Evolutionary conservation across 805 yeast genomes (phyloP), one percentile per base, ranked within the genome.

Genomic region (Sugiyamaella qingdaonensis): DNA sequence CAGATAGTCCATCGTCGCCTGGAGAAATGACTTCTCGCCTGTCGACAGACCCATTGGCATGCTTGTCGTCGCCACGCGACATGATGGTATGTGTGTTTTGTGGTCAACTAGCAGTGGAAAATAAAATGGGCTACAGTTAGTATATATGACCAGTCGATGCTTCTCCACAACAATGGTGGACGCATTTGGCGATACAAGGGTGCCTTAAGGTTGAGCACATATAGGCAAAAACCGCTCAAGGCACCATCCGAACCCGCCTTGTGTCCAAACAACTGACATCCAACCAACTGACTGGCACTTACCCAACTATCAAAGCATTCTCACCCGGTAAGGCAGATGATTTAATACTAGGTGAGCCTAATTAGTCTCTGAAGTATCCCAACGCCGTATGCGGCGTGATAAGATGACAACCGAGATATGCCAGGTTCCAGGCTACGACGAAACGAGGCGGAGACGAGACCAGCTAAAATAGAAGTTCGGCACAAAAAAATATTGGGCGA

Each of bases 1-100:
- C 62, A 13, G 56, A 46, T 1, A 56, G 36, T 11, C 61, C 61
- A 43, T 58, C 61, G 37, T 58, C 61, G 2, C 18, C 39, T n/a
- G 51, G 52, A 10, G 55, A 52, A 32, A 24, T 10, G 11, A 27
- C 31, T 9, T 11, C 39, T n/a, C 24, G 8, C 43, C 43, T 3
- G 21, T 39, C 43, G 11, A 4, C 19, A 5, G 43, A 16, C 24
- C 24, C 13, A 8, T 39, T 39, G 5, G 43, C 24, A 19, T 16
- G 43, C 24, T 39, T 19, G 3, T 39, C 43, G 43, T 39, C 43
- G 24, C 43, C 43, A 39, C 24, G 43, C 24, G 43, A 39, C 43
- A 39, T 39, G 16, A 16, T 34, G 16, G 29, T 24, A 24, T 24
- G 29, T 24, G 29, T 24, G 29, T 24, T 24, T 24, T 7, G 29